Evolutionary conservation across 768 basidiomycete species (phyloP).

Genomic region (Lactifluus rugatus): DNA sequence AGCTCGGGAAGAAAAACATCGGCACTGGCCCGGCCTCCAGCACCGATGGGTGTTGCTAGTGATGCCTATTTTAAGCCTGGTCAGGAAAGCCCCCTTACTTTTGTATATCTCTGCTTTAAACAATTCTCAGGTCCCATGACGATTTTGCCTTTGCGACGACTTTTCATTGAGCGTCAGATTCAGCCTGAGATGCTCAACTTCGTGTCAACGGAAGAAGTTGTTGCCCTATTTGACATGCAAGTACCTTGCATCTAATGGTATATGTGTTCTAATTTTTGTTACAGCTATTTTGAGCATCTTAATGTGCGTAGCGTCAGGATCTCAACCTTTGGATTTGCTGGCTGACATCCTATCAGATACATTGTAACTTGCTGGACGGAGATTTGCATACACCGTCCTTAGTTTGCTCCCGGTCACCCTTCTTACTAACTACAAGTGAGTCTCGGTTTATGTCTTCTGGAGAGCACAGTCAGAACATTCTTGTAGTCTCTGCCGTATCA

Average conservation of each 20-base stretch:
- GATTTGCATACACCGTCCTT: conserved; percentile 91
- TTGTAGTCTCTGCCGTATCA: conserved; percentile 85
- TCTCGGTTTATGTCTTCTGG: conserved; percentile 18
- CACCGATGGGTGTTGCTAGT: conserved; percentile 68
- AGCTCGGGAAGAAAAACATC: conserved; percentile 7
- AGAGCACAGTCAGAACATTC: neutral
- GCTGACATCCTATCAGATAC: conserved; percentile 39
- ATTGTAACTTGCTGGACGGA: conserved; percentile 71
- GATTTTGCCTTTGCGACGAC: conserved; percentile 68
- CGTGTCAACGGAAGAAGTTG: conserved; percentile 79
- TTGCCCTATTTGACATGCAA: conserved; percentile 84
- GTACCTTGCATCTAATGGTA: conserved; percentile 25
- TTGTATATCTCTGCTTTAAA: conserved; percentile 1
- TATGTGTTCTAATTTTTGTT: conserved; percentile 4
- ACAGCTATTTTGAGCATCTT: conserved; percentile 67
- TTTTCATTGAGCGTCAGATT: conserved; percentile 81
- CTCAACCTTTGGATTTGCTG: neutral
- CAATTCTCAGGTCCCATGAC: conserved; percentile 65
- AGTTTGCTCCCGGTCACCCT: conserved; percentile 90
- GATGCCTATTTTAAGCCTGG: conserved; percentile 91
- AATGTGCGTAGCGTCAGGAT: conserved; percentile 38
- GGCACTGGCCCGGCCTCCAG: conserved; percentile 17
- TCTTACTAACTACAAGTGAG: conserved; percentile 86
- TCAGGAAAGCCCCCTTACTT: conserved; percentile 6
- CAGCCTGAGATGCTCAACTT: conserved; percentile 93